A percentile compares a stretch with the other conserved stretches of the same genome.
Evolutionary conservation across 176 grass and related monocot species (phyloP).

Genomic region (Puya raimondii): DNA sequence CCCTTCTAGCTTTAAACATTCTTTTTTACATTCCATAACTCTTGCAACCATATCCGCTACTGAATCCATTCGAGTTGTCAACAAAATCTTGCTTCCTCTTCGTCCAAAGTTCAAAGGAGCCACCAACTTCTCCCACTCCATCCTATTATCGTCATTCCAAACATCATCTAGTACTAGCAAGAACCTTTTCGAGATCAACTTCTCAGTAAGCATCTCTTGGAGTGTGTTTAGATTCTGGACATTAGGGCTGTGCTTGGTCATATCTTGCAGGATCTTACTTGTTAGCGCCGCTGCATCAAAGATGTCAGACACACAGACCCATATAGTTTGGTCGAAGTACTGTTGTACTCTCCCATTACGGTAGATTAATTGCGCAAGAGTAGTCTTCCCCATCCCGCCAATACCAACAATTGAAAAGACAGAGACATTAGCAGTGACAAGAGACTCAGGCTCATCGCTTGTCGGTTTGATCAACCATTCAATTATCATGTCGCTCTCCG

Average conservation of each 20-base stretch:
- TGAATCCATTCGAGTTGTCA: slow-evolving; percentile 20
- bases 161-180: slow-evolving; percentile 29
- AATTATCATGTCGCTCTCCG: slow-evolving; percentile 3
- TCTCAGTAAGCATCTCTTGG: slow-evolving; percentile 7
- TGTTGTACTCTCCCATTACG: slow-evolving; percentile 9
- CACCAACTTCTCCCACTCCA: slow-evolving; percentile 7
- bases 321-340: slow-evolving; percentile 2
- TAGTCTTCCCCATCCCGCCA: slow-evolving; percentile 23
- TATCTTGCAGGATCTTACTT: slow-evolving; percentile 10
- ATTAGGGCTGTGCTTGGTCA: background rate
- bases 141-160: slow-evolving; percentile 4
- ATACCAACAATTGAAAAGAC: slow-evolving; percentile 14
- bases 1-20: slow-evolving; percentile 1
- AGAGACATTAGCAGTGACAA: background rate
- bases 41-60: slow-evolving; percentile 14
- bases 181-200: slow-evolving; percentile 7
- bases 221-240: slow-evolving; percentile 13
- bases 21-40: background rate
- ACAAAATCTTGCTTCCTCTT: slow-evolving; percentile 18
- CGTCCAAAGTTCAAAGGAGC: slow-evolving; percentile 14
- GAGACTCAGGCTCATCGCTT: background rate
- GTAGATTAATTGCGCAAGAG: slow-evolving; percentile 12
- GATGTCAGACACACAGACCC: slow-evolving; percentile 18
- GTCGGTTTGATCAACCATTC: slow-evolving; percentile 1
- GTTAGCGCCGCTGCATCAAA: slow-evolving; percentile 5